Evolutionary conservation across 2,329 filamentous ascomycete species (phyloP).

Genomic region (Didymella exigua): DNA sequence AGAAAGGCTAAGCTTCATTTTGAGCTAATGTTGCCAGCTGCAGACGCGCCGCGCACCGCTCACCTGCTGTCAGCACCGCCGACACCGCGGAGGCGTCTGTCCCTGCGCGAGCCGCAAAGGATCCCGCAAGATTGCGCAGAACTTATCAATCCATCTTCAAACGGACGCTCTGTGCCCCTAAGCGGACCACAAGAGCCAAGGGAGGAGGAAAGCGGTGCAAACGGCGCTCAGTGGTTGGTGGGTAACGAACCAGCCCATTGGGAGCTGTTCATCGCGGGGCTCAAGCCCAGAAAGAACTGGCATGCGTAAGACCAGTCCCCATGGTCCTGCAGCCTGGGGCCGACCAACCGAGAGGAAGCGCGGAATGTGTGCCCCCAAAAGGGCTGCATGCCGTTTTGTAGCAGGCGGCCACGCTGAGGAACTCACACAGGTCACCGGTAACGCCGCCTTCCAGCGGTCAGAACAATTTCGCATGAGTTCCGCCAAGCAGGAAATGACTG

Average conservation of each 20-base stretch:
- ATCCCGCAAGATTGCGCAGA: neutral
- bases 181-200: slow-evolving; percentile 1
- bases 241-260: slow-evolving; percentile 1
- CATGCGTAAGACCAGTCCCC: slow-evolving; percentile 4
- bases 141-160: neutral
- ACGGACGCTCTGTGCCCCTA: neutral
- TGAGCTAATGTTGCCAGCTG: neutral
- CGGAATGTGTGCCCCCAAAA: slow-evolving; percentile 17
- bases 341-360: slow-evolving; percentile 15
- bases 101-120: neutral
- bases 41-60: neutral
- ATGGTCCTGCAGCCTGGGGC: neutral
- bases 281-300: neutral
- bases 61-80: slow-evolving; percentile 1
- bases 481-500: slow-evolving; percentile 12
- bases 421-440: slow-evolving; percentile 19
- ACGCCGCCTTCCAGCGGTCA: slow-evolving; percentile 15
- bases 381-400: slow-evolving; percentile 6
- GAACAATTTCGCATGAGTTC: slow-evolving; percentile 5
- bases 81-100: neutral
- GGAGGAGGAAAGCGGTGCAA: slow-evolving; percentile 1
- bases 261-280: slow-evolving; percentile 5
- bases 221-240: slow-evolving; percentile 7
- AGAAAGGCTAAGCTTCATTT: neutral
- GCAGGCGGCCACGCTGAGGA: slow-evolving; percentile 3